Evolutionary conservation across 768 basidiomycete genomes (phyloP).

Genomic region (Calocera viscosa): DNA sequence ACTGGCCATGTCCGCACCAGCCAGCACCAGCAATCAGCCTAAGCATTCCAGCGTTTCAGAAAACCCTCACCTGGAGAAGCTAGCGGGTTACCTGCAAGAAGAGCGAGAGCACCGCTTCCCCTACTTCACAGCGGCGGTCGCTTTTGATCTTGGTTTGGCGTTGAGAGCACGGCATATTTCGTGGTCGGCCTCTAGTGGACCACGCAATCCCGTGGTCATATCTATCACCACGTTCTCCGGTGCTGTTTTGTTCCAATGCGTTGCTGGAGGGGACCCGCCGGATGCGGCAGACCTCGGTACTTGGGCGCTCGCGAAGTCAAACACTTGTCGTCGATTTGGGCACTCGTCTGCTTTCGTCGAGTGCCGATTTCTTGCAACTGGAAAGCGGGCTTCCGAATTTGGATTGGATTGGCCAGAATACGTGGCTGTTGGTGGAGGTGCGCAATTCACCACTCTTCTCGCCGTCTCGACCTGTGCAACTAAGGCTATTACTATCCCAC

Average conservation of each 20-base stretch:
- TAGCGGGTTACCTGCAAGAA: neutral
- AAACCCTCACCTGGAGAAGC: neutral
- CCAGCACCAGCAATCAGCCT: neutral
- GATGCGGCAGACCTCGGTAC: neutral
- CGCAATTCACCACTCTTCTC: neutral
- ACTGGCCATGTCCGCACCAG: neutral
- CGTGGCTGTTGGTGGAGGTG: neutral
- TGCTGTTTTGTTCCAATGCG: neutral
- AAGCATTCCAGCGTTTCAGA: neutral
- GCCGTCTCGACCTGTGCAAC: neutral
- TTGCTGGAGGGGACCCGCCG: constrained; percentile 1
- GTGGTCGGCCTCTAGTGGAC: neutral
- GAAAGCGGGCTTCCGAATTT: neutral
- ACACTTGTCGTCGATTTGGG: neutral
- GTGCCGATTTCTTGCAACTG: neutral
- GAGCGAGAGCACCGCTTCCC: neutral
- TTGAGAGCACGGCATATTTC: neutral
- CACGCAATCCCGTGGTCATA: neutral
- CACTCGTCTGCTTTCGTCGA: constrained; percentile 1
- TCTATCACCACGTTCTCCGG: neutral
- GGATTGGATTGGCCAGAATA: neutral
- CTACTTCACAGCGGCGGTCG: neutral
- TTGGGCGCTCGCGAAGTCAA: neutral
- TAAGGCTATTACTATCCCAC: neutral
- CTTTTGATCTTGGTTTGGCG: neutral